Evolutionary conservation across 1,139 yeast genomes (phyloP).

Genomic region (Suhomyces wounanorum): DNA sequence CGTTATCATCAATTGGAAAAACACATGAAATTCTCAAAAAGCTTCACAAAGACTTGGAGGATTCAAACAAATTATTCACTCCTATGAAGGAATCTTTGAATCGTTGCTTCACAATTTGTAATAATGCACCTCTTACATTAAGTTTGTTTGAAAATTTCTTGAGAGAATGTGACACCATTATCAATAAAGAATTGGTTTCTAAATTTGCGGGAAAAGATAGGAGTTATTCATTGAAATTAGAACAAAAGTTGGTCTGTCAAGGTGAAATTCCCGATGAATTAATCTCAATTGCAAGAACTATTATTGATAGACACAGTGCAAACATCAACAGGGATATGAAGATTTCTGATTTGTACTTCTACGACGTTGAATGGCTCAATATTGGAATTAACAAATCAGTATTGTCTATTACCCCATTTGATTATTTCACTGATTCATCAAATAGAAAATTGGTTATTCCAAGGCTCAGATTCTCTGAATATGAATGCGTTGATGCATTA

Average conservation of each 20-base stretch:
- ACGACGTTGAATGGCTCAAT: slow-evolving; percentile 71
- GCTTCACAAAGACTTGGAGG: slow-evolving; percentile 45
- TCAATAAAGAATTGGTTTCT: slow-evolving; percentile 32
- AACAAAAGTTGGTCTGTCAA: slow-evolving; percentile 66
- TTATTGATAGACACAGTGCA: slow-evolving; percentile 36
- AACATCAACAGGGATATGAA: slow-evolving; percentile 42
- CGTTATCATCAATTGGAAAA: slow-evolving; percentile 68
- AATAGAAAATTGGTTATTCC: slow-evolving; percentile 17
- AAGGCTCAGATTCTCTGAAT: slow-evolving; percentile 25
- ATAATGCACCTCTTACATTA: slow-evolving; percentile 58
- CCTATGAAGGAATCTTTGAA: slow-evolving; percentile 59
- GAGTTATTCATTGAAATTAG: slow-evolving; percentile 46
- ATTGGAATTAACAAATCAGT: slow-evolving; percentile 35
- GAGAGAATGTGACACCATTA: slow-evolving; percentile 47
- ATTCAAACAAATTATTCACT: slow-evolving; percentile 43
- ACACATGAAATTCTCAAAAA: slow-evolving; percentile 60
- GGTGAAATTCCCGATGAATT: slow-evolving; percentile 58
- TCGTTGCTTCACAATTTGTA: slow-evolving; percentile 54
- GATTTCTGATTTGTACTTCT: slow-evolving; percentile 57
- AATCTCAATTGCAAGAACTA: slow-evolving; percentile 29
- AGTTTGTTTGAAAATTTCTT: slow-evolving; percentile 64
- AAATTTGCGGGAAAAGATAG: slow-evolving; percentile 31
- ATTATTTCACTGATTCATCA: slow-evolving; percentile 2
- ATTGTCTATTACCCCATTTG: neutral
- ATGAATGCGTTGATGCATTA: slow-evolving; percentile 44